Base-by-base conservation (phyloP, 768 basidiomycete species). In the Hysterangium stoloniferum region DNA sequence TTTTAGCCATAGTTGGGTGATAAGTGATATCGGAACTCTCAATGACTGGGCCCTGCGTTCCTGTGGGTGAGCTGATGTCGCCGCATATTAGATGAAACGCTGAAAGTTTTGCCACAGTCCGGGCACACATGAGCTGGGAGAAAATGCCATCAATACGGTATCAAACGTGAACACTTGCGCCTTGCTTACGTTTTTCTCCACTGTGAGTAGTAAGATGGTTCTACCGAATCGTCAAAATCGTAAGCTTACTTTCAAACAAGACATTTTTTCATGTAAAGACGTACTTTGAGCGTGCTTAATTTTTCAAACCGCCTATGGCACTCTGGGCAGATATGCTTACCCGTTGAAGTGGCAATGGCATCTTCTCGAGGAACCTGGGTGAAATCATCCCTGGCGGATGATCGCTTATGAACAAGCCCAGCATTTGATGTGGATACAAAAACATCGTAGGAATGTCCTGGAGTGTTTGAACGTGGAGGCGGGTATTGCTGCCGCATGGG, bases 201-300 rank as follows among this genome's bases (percentile, higher is more conserved):
- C 49, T 51, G 33, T 51, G 49, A 12, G 41, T 51, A 9, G 49
- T 51, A 15, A 51, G 33, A 42, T 51, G 49, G 22, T 51, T 51
- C 49, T 51, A 27, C 17, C 24, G n/a, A n/a, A n/a, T n/a, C n/a
- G n/a, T n/a, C n/a, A n/a, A n/a, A n/a, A 41, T 41, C 28, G 22
- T 9, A 20, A 22, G 22, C 40, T 12, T 12, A 22, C 22, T 9
- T 12, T 20, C 9, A 12, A 12, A 13, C 22, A 41, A 41, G 13
- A 13, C 40, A 11, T 41, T 41, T 12, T 12, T 20, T 13, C 22
- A 25, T 20, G 19, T 13, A 9, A 48, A 7, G 4, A 51, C 38
- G 11, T 24, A 51, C 49, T 32, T 51, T 51, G 13, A 51, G 31
- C 17, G 49, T 51, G 31, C 49, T 51, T 28, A 51, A 25, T 43